Evolutionary conservation across 2,329 filamentous ascomycete species (phyloP).

Genomic region (Massarina eburnea): DNA sequence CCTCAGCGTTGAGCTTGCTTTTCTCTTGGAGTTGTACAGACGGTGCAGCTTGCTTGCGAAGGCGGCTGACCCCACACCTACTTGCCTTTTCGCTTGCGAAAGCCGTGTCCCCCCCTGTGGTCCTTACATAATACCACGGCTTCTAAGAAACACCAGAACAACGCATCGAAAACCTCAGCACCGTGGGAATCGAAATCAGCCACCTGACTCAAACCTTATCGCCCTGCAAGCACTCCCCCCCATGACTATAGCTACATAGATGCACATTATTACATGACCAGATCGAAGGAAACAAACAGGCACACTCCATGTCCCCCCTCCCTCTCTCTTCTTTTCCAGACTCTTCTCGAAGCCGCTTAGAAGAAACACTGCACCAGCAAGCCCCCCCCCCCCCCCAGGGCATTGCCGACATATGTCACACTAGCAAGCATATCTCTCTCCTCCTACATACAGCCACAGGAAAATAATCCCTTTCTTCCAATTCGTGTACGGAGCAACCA

Average conservation of each 20-base stretch:
- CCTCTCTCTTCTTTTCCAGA: slow-evolving; percentile 15
- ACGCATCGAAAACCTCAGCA: slow-evolving; percentile 14
- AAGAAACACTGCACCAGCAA: too few relatives aligned
- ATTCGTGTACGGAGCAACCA: slow-evolving; percentile 19
- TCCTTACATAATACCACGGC: slow-evolving; percentile 23
- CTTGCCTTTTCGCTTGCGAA: slow-evolving; percentile 14
- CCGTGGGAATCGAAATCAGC: slow-evolving; percentile 15
- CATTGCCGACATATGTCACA: slow-evolving; percentile 4
- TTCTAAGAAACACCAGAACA: slow-evolving; percentile 13
- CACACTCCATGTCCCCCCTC: slow-evolving; percentile 6
- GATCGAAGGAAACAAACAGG: slow-evolving; percentile 22
- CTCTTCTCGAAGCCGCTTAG: slow-evolving; percentile 34
- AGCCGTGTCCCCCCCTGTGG: slow-evolving; percentile 7
- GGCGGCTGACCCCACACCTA: slow-evolving; percentile 3
- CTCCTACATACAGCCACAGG: neutral
- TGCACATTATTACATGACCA: slow-evolving; percentile 13
- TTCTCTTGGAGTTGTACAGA: neutral
- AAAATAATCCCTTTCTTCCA: slow-evolving; percentile 25
- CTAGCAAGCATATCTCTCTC: neutral
- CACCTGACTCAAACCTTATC: slow-evolving; percentile 10
- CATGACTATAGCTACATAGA: neutral
- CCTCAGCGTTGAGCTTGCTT: slow-evolving; percentile 10
- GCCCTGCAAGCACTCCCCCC: slow-evolving; percentile 11
- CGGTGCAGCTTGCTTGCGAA: neutral
- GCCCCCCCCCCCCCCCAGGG: too few relatives aligned